Base-by-base conservation (phyloP, 2,329 filamentous ascomycete species). In the Zymoseptoria pseudotritici region DNA sequence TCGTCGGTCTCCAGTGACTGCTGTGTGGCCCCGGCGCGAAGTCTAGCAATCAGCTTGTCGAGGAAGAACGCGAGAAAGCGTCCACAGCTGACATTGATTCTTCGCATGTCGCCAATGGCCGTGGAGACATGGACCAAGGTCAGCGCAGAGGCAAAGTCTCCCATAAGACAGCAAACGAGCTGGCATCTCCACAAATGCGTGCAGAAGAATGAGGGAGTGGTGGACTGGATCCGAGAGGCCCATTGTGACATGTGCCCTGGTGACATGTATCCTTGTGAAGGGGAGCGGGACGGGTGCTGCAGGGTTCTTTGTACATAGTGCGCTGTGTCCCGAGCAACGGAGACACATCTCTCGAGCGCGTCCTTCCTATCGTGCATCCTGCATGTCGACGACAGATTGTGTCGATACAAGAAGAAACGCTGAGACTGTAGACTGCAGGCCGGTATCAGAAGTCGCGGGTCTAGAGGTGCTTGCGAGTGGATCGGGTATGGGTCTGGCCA, bases 141-240 rank as follows among this genome's bases (percentile, higher is more conserved):
- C 10, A 87, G 75, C 0, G 93, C 92, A 2, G 86, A 82, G 4
- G 87, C 83, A 70, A 87, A 89, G 56, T 90, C 86, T 50, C 86
- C 86, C 0, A 84, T 83, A 56, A 95, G 84, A 21, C 93, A 83
- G 4, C 97, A 79, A 59, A 97, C 86, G 0, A 97, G 80, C 1
- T 89, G 82, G 69, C 89, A 95, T 21, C 93, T 88, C 84, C 95
- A 97, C 52, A 96, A 81, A 72, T 97, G 94, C 13, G 85, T 86
- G 59, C 90, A 89, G 8, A 95, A 80, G 66, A 93, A 83, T 3
- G 88, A 85, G 1, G 88, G 90, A 2, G 90, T 86, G 10, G 86
- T 84, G 36, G 86, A 83, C 4, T 84, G 82, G 1, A 91, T 78
- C 9, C 83, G 79, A 2, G 82, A 76, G 24, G 82, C 83, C 71